phyloP scores from a whole-genome alignment of 805 yeast species.

The Metschnikowia lachancei region DNA sequence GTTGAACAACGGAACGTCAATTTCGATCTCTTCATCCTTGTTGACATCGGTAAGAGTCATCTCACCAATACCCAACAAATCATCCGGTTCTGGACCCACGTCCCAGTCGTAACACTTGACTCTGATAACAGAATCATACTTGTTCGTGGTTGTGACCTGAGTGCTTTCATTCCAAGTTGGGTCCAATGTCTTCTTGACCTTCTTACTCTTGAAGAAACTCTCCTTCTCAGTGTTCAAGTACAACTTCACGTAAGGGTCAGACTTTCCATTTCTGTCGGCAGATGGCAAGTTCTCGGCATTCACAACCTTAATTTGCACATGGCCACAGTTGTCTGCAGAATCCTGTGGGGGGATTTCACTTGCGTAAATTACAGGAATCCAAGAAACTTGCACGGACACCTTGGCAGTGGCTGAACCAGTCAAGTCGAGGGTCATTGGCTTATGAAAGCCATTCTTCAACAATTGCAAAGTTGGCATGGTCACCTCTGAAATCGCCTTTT shows the following conservation, averaged over 20 bases:
- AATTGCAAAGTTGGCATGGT: constrained; percentile 65
- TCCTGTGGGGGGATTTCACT: constrained; percentile 69
- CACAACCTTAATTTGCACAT: constrained; percentile 55
- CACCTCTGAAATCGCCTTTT: constrained; percentile 58
- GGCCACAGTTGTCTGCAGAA: constrained; percentile 72
- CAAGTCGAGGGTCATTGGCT: constrained; percentile 56
- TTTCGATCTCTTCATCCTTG: constrained; percentile 37
- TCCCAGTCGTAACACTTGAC: constrained; percentile 86
- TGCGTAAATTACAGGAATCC: constrained; percentile 68
- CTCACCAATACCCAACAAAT: constrained; percentile 64
- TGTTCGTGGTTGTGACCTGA: constrained; percentile 53
- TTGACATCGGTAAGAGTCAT: constrained; percentile 55
- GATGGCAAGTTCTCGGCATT: constrained; percentile 69
- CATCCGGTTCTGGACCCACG: constrained; percentile 83
- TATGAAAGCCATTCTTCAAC: constrained; percentile 60
- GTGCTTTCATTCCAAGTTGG: constrained; percentile 87
- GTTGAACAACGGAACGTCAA: constrained; percentile 46
- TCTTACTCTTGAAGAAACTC: constrained; percentile 68
- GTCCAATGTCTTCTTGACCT: constrained; percentile 78
- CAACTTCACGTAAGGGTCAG: constrained; percentile 84
- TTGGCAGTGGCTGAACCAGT: constrained; percentile 51
- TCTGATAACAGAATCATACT: constrained; percentile 56
- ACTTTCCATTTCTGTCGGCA: constrained; percentile 89
- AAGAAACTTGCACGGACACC: constrained; percentile 61
- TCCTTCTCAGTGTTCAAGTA: constrained; percentile 61